Percentiles rank a stretch among this genome's conserved stretches.
phyloP scores from a whole-genome alignment of 108 stramenopile species.

The Bacterosira constricta region DNA sequence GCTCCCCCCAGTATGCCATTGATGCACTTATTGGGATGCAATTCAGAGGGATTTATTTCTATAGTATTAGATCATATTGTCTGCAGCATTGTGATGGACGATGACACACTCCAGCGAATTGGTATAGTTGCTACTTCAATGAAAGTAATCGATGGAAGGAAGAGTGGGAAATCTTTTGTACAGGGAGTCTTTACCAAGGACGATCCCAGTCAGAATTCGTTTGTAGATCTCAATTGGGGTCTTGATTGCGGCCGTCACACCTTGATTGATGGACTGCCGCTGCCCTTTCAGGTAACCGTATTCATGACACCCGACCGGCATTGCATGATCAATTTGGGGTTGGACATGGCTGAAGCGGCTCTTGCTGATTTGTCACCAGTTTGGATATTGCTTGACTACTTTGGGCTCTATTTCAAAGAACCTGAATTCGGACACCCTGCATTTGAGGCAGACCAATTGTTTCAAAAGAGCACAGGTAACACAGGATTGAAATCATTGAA shows the following conservation, averaged over 20 bases:
- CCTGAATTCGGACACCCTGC: slow-evolving; percentile 71
- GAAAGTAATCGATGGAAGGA: slow-evolving; percentile 53
- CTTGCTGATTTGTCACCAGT: slow-evolving; percentile 66
- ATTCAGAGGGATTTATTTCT: slow-evolving; percentile 1
- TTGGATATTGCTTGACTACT: slow-evolving; percentile 78
- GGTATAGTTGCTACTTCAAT: slow-evolving; percentile 49
- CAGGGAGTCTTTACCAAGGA: slow-evolving; percentile 12
- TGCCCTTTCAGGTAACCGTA: slow-evolving; percentile 72
- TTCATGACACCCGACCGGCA: slow-evolving; percentile 79
- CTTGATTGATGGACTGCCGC: slow-evolving; percentile 50
- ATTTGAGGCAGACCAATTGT: slow-evolving; percentile 55
- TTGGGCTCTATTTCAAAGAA: slow-evolving; percentile 70
- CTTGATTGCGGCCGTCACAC: slow-evolving; percentile 62
- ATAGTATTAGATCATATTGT: slow-evolving; percentile 5
- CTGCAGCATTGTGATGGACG: slow-evolving; percentile 38
- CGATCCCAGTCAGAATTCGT: slow-evolving; percentile 7
- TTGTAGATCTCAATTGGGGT: slow-evolving; percentile 75
- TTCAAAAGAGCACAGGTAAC: slow-evolving; percentile 14
- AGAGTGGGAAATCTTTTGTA: not conserved
- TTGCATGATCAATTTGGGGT: slow-evolving; percentile 78
- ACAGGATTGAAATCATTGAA: not conserved
- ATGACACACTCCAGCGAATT: slow-evolving; percentile 34
- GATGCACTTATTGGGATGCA: slow-evolving; percentile 4
- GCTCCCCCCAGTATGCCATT: slow-evolving; percentile 20
- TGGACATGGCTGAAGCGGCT: slow-evolving; percentile 50